These are phyloP conservation scores for Epichloe sylvatica DNA, from an alignment of 2,329 filamentous ascomycete genomes.

Conservation along the genomic window DNA sequence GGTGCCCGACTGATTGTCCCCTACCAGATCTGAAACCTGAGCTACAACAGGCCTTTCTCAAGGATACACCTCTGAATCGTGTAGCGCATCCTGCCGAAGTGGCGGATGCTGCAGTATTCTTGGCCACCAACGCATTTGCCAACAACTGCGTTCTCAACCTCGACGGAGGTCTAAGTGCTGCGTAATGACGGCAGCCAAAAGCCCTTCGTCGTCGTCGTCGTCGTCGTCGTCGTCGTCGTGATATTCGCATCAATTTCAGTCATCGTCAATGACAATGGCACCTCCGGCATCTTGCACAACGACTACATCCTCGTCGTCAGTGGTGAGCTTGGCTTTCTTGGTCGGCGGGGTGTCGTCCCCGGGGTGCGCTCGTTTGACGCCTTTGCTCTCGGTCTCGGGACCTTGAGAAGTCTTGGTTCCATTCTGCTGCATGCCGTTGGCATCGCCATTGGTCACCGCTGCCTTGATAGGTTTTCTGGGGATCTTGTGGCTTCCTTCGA, in stretches of 20 bases:
- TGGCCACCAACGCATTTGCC: slow-evolving; percentile 65
- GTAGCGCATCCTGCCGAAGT: slow-evolving; percentile 59
- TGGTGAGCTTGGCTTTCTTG: slow-evolving; percentile 36
- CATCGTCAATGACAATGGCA: slow-evolving; percentile 54
- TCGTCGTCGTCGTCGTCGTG: background rate
- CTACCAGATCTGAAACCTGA: slow-evolving; percentile 23
- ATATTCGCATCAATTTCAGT: slow-evolving; percentile 18
- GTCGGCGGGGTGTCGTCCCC: slow-evolving; percentile 28
- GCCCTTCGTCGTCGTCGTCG: background rate
- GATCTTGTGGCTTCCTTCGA: slow-evolving; percentile 32
- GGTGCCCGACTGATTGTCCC: slow-evolving; percentile 25
- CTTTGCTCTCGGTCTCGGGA: slow-evolving; percentile 15
- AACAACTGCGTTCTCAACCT: slow-evolving; percentile 80
- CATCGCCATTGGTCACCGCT: slow-evolving; percentile 26
- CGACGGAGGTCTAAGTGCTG: slow-evolving; percentile 68
- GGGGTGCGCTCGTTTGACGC: slow-evolving; percentile 32
- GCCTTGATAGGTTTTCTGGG: slow-evolving; percentile 38
- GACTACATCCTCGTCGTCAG: slow-evolving; percentile 24
- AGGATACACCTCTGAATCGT: slow-evolving; percentile 48
- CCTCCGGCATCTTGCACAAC: slow-evolving; percentile 42
- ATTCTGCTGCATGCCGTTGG: slow-evolving; percentile 22
- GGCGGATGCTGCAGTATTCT: slow-evolving; percentile 68
- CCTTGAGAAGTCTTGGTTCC: slow-evolving; percentile 26
- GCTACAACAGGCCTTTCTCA: slow-evolving; percentile 24
- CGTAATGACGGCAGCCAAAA: slow-evolving; percentile 23